Conservation (phyloP, 169 alveolate genomes). For the Plasmodium vivax region DNA sequence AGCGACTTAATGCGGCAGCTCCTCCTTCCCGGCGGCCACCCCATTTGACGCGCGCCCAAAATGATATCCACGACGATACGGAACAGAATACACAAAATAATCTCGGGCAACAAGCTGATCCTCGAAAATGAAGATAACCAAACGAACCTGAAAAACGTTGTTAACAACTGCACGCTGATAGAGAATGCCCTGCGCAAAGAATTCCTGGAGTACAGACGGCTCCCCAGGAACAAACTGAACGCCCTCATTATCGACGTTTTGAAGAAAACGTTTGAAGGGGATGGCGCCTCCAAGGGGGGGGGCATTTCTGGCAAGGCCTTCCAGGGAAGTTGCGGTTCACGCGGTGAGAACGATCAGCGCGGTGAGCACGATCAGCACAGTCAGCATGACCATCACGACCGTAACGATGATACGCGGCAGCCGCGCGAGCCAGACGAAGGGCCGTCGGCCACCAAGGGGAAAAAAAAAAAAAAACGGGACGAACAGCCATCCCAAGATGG, state of each 20-base stretch:
- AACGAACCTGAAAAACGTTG: conserved; percentile 14
- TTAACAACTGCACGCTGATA: conserved; percentile 20
- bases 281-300: background rate
- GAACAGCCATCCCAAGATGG: background rate
- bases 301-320: background rate
- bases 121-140: conserved; percentile 24
- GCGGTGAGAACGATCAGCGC: background rate
- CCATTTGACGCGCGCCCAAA: background rate
- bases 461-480: background rate
- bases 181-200: conserved; percentile 9
- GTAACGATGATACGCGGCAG: background rate
- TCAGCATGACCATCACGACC: background rate
- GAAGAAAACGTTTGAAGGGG: conserved; percentile 14
- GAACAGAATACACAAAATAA: conserved; percentile 31
- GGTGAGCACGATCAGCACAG: too few relatives aligned
- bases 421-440: background rate
- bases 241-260: conserved; percentile 15
- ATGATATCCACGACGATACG: conserved; percentile 1
- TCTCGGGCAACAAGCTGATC: conserved; percentile 25
- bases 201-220: conserved; percentile 24
- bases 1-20: background rate
- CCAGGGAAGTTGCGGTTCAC: background rate
- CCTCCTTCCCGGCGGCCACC: background rate
- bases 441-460: background rate
- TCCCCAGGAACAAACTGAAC: conserved; percentile 6